phyloP scores from a whole-genome alignment of 2,329 filamentous ascomycete species.

The Cercospora janseana region DNA sequence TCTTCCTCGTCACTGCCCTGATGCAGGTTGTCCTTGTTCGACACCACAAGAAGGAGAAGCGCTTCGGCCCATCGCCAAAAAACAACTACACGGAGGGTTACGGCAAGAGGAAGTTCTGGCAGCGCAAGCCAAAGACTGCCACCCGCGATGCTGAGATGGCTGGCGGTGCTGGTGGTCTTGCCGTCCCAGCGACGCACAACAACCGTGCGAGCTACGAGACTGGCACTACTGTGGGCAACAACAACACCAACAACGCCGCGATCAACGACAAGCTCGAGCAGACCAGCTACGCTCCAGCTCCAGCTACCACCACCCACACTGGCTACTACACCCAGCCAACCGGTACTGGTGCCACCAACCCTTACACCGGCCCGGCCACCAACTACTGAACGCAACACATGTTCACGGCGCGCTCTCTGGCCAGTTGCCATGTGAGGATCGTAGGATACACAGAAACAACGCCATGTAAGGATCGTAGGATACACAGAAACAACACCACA shows the following conservation, averaged over 20 bases:
- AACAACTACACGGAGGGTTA: slow-evolving; percentile 68
- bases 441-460: background rate
- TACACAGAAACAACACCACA: background rate
- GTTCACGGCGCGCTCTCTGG: background rate
- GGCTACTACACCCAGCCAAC: slow-evolving; percentile 50
- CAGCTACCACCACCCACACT: slow-evolving; percentile 36
- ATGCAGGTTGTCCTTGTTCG: slow-evolving; percentile 67
- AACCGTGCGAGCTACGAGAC: slow-evolving; percentile 51
- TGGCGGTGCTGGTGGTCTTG: slow-evolving; percentile 33
- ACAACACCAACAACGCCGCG: slow-evolving; percentile 30
- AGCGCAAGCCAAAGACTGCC: slow-evolving; percentile 37
- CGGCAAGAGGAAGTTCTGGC: slow-evolving; percentile 42
- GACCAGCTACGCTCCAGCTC: slow-evolving; percentile 14
- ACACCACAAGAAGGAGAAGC: slow-evolving; percentile 72
- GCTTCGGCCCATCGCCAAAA: slow-evolving; percentile 62
- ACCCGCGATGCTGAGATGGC: slow-evolving; percentile 47
- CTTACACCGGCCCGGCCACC: slow-evolving; percentile 36
- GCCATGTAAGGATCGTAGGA: background rate
- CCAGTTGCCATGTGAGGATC: slow-evolving; percentile 3
- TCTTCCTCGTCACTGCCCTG: slow-evolving; percentile 71
- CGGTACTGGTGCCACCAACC: slow-evolving; percentile 39
- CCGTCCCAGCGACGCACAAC: slow-evolving; percentile 35
- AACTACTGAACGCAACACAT: slow-evolving; percentile 28
- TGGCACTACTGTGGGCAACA: slow-evolving; percentile 46
- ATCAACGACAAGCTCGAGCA: slow-evolving; percentile 36